Evolutionary conservation across 78 protist genomes (phyloP), one percentile per base, ranked within the genome.

Genomic region (Emiliania huxleyi): DNA sequence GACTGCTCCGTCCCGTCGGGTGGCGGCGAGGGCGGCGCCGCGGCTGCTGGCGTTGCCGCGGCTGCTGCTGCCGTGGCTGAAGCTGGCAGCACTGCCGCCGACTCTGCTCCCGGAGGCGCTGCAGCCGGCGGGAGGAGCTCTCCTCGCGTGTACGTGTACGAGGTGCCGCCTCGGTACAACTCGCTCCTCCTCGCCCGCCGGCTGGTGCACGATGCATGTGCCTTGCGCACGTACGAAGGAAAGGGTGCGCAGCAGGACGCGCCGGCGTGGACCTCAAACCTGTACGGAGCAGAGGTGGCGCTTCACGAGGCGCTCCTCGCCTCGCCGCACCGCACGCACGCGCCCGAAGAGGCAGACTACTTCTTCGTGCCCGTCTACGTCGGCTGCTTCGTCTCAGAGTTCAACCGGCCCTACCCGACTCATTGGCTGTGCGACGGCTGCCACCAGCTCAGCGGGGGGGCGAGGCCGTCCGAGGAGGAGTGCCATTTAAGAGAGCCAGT

Each of bases 251-350:
- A 2, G 5, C 15, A 33, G 26, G 46, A 21, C 29, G 46, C 29
- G 35, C 46, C 26, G 23, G 1, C 15, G 46, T 77, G 85, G 85
- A 22, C 33, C 35, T 0, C 19, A 45, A 77, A 77, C 29, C 85
- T 77, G 33, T 77, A 77, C 85, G 85, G 85, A 21, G 85, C 85
- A 15, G 85, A 77, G 85, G 85, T 77, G 42, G 85, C 85, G 42
- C 46, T 77, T 1, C 85, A 77, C 46, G 85, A 77, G 29, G 15
- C 37, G 46, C 46, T 77, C 44, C 85, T 77, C 85, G 42, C 48
- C 48, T 77, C 85, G 21, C 48, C 85, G 19, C 85, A 77, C 29
- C 42, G 85, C 25, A 77, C 85, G 4, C 44, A 8, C 46, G 85
- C 37, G 2, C 85, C 85, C 4, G 25, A 11, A 29, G n/a, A 22